A percentile compares a stretch with the other conserved stretches of the same genome.
phyloP scores from a whole-genome alignment of 805 yeast species.

The Blastobotrys attinorum region DNA sequence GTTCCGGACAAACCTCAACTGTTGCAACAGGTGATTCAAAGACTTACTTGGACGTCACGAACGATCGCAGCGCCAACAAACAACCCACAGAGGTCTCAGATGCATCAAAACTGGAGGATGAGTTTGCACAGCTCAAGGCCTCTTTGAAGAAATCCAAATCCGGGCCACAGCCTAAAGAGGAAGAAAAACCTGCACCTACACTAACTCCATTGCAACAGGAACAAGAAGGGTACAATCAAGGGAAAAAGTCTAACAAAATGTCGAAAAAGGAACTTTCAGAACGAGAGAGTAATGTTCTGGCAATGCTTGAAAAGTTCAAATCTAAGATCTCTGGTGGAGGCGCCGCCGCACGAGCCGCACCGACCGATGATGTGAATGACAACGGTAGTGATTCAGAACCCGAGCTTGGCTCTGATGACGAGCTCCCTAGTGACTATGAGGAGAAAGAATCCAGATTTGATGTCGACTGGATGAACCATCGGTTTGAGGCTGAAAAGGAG shows the following conservation, averaged over 20 bases:
- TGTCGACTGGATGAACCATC: background rate
- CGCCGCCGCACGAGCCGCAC: background rate
- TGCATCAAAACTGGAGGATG: conserved; percentile 6
- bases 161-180: background rate
- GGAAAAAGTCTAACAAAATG: background rate
- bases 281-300: conserved; percentile 27
- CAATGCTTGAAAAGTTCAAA: conserved; percentile 24
- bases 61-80: background rate
- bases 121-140: conserved; percentile 3
- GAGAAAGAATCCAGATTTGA: background rate
- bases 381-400: background rate
- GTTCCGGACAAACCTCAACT: background rate
- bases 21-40: background rate
- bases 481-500: background rate
- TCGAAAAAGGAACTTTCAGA: conserved; percentile 1
- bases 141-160: background rate
- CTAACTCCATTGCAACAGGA: background rate
- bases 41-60: background rate
- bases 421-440: background rate
- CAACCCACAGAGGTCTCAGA: background rate
- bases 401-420: background rate
- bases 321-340: conserved; percentile 19
- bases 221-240: background rate
- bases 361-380: background rate
- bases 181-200: conserved; percentile 1